A percentile compares a stretch with the other conserved stretches of the same genome.
Conservation (phyloP, 371 early-diverging fungal species). For the Lichtheimia corymbifera region DNA sequence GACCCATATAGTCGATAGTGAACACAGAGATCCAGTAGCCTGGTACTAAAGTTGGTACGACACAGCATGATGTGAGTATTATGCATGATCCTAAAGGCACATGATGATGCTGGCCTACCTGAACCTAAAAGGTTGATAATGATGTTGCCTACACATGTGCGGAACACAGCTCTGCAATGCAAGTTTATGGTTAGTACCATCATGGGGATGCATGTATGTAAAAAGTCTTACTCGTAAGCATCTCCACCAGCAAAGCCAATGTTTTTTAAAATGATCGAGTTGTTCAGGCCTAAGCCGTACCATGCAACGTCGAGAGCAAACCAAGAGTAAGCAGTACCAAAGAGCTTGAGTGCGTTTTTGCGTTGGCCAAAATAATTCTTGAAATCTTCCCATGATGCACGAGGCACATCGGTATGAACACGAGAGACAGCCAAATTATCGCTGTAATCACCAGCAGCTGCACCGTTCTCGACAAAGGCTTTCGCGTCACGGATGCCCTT, state of each 20-base stretch:
- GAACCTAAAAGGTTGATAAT: conserved; percentile 82
- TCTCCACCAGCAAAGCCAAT: conserved; percentile 69
- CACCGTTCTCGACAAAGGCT: conserved; percentile 40
- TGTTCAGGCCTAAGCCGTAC: conserved; percentile 86
- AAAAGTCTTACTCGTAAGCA: conserved; percentile 32
- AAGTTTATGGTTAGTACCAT: background rate
- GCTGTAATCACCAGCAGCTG: conserved; percentile 33
- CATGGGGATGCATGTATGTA: background rate
- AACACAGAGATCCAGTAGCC: conserved; percentile 87
- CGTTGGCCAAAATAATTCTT: conserved; percentile 56
- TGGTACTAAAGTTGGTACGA: conserved; percentile 52
- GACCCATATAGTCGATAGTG: conserved; percentile 81
- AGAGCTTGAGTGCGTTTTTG: conserved; percentile 55
- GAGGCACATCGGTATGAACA: conserved; percentile 23
- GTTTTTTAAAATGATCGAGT: conserved; percentile 61
- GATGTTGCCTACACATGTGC: conserved; percentile 68
- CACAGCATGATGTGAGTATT: background rate
- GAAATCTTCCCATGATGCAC: conserved; percentile 61
- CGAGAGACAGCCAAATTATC: conserved; percentile 28
- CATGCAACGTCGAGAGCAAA: conserved; percentile 85
- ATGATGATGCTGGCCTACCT: background rate
- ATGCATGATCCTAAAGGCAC: background rate
- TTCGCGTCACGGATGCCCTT: conserved; percentile 58
- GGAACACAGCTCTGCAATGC: conserved; percentile 49
- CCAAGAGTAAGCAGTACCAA: conserved; percentile 69